Conservation (phyloP, 805 yeast species). For the Candida takata region DNA sequence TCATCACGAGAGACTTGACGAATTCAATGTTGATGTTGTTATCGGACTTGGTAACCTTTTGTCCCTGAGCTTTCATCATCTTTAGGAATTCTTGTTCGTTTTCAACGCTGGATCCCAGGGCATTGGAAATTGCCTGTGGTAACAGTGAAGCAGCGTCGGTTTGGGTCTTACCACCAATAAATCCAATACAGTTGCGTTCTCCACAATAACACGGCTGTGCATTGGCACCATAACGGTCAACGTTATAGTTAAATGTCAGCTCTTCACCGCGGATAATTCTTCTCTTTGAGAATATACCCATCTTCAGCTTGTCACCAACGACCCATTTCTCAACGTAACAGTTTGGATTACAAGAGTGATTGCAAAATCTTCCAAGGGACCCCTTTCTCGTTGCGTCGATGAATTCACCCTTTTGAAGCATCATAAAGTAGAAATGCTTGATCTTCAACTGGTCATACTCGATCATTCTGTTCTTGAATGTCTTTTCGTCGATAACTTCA, state of each 20-base stretch:
- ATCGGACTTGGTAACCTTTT: constrained; percentile 44
- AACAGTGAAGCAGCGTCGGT: constrained; percentile 81
- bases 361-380: constrained; percentile 82
- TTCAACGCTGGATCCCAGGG: constrained; percentile 65
- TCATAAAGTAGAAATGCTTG: constrained; percentile 91
- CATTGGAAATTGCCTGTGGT: constrained; percentile 80
- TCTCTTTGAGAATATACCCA: constrained; percentile 92
- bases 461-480: constrained; percentile 69
- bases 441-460: constrained; percentile 62
- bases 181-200: constrained; percentile 84
- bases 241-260: constrained; percentile 76
- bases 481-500: constrained; percentile 77
- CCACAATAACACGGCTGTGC: constrained; percentile 95
- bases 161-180: constrained; percentile 95
- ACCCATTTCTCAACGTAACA: constrained; percentile 97
- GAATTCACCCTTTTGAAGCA: constrained; percentile 87
- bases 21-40: constrained; percentile 57
- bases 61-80: constrained; percentile 42
- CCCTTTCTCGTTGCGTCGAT: constrained; percentile 93
- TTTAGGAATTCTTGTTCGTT: constrained; percentile 70
- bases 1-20: constrained; percentile 50
- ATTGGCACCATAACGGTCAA: constrained; percentile 91
- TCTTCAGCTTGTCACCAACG: constrained; percentile 78
- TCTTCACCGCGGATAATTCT: constrained; percentile 74
- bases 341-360: constrained; percentile 93